A percentile compares a stretch with the other conserved stretches of the same genome.
These are phyloP conservation scores for Coemansia sp. DNA, from an alignment of 371 early-diverging fungal species.

Conservation along the genomic window DNA sequence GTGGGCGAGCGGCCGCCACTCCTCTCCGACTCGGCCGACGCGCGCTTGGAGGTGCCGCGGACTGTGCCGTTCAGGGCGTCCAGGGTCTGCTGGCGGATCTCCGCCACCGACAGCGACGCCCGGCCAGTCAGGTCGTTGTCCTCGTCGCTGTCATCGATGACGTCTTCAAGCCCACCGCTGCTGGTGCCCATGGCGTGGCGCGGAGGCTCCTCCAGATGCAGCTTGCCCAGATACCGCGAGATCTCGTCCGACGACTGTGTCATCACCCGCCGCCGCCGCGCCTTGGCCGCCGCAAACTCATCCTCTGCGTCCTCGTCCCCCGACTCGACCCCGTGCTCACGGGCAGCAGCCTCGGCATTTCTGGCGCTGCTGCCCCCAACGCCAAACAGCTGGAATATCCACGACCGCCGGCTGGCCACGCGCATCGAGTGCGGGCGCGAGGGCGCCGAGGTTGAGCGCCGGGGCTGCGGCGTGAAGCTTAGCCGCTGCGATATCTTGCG, in stretches of 20 bases:
- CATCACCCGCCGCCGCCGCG: slow-evolving; percentile 32
- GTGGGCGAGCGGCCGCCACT: background rate
- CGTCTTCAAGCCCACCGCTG: slow-evolving; percentile 26
- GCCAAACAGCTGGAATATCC: slow-evolving; percentile 37
- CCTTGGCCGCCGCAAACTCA: background rate
- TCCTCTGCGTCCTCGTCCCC: slow-evolving; percentile 1
- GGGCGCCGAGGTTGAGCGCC: slow-evolving; percentile 44
- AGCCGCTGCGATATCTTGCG: slow-evolving; percentile 12
- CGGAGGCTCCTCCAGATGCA: slow-evolving; percentile 22
- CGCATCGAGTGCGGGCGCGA: slow-evolving; percentile 47
- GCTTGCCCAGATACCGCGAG: slow-evolving; percentile 15
- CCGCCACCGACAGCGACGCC: slow-evolving; percentile 28
- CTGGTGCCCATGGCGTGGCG: background rate
- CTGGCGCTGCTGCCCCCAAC: slow-evolving; percentile 3
- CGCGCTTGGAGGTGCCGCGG: background rate
- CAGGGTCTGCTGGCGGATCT: slow-evolving; percentile 45
- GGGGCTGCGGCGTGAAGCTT: slow-evolving; percentile 33
- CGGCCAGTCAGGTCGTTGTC: slow-evolving; percentile 34
- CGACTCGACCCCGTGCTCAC: background rate
- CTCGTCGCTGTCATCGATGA: slow-evolving; percentile 41
- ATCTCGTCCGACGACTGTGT: slow-evolving; percentile 43
- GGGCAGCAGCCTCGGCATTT: background rate
- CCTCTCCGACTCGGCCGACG: background rate
- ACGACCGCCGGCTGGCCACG: slow-evolving; percentile 27
- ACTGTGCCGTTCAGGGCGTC: slow-evolving; percentile 42